Evolutionary conservation across 2,329 filamentous ascomycete species (phyloP).

Genomic region (Xylariaceae sp.): DNA sequence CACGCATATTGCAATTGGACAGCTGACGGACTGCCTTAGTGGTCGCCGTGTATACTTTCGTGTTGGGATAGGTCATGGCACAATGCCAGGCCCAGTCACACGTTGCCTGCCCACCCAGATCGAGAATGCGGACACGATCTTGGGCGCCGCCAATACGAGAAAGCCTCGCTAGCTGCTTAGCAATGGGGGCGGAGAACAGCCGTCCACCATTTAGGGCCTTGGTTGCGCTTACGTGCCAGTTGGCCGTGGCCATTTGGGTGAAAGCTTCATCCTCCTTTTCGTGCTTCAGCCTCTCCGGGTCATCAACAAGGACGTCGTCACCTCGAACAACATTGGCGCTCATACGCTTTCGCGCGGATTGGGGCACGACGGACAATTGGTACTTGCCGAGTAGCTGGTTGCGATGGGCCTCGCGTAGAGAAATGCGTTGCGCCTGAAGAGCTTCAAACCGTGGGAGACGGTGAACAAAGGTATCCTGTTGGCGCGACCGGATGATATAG

Average conservation of each 20-base stretch:
- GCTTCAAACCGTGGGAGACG: conserved; percentile 86
- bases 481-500: conserved; percentile 69
- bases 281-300: conserved; percentile 66
- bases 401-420: conserved; percentile 73
- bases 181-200: conserved; percentile 68
- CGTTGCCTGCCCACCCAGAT: conserved; percentile 82
- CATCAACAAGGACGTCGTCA: conserved; percentile 68
- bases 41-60: conserved; percentile 87
- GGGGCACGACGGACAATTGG: conserved; percentile 73
- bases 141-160: conserved; percentile 57
- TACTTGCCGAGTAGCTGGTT: conserved; percentile 87
- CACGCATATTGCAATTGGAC: conserved; percentile 77
- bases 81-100: conserved; percentile 98
- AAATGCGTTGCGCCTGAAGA: conserved; percentile 81
- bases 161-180: conserved; percentile 65
- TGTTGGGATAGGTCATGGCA: conserved; percentile 82
- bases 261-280: conserved; percentile 85
- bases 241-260: conserved; percentile 68
- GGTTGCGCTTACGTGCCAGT: conserved; percentile 67
- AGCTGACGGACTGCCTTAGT: conserved; percentile 74
- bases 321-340: conserved; percentile 76
- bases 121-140: conserved; percentile 74
- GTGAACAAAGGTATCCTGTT: conserved; percentile 82
- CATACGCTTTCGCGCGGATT: conserved; percentile 73
- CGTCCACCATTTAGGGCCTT: conserved; percentile 70